phyloP scores from a whole-genome alignment of 2,329 filamentous ascomycete genomes.

The Mycosphaerella sp. region DNA sequence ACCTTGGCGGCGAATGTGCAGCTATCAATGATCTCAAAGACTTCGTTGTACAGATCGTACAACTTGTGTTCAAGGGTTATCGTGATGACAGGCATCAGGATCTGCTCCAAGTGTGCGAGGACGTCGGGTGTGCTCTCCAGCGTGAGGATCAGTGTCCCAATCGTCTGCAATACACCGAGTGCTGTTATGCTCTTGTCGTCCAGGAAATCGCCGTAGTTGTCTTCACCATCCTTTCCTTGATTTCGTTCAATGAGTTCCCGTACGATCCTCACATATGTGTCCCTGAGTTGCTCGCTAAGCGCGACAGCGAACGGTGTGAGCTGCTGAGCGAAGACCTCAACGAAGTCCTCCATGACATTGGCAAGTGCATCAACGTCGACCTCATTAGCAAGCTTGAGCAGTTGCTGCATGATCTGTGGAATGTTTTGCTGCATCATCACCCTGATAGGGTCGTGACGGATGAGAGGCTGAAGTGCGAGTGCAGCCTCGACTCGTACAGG shows the following conservation, averaged over 20 bases:
- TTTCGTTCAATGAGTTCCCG: slow-evolving; percentile 86
- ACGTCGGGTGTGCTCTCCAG: slow-evolving; percentile 96
- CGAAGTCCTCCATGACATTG: slow-evolving; percentile 99
- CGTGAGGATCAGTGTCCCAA: slow-evolving; percentile 92
- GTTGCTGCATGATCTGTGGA: slow-evolving; percentile 97
- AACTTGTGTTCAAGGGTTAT: slow-evolving; percentile 97
- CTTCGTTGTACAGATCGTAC: slow-evolving; percentile 94
- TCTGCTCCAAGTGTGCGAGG: slow-evolving; percentile 84
- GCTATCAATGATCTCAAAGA: slow-evolving; percentile 98
- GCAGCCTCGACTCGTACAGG: slow-evolving; percentile 93
- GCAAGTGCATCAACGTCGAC: slow-evolving; percentile 95
- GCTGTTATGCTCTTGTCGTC: slow-evolving; percentile 99
- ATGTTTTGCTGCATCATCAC: slow-evolving; percentile 97
- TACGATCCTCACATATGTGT: slow-evolving; percentile 92
- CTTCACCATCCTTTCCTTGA: slow-evolving; percentile 67
- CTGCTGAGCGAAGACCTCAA: slow-evolving; percentile 96
- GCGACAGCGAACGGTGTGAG: slow-evolving; percentile 95
- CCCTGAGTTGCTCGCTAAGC: slow-evolving; percentile 87
- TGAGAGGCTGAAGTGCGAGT: slow-evolving; percentile 87
- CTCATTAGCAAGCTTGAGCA: slow-evolving; percentile 94
- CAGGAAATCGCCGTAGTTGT: slow-evolving; percentile 79
- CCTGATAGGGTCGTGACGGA: slow-evolving; percentile 89
- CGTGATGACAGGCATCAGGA: slow-evolving; percentile 94
- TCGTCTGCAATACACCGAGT: slow-evolving; percentile 91
- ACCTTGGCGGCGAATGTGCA: slow-evolving; percentile 96